Conservation (phyloP, 768 basidiomycete species). For the Neoboletus magnificus region DNA sequence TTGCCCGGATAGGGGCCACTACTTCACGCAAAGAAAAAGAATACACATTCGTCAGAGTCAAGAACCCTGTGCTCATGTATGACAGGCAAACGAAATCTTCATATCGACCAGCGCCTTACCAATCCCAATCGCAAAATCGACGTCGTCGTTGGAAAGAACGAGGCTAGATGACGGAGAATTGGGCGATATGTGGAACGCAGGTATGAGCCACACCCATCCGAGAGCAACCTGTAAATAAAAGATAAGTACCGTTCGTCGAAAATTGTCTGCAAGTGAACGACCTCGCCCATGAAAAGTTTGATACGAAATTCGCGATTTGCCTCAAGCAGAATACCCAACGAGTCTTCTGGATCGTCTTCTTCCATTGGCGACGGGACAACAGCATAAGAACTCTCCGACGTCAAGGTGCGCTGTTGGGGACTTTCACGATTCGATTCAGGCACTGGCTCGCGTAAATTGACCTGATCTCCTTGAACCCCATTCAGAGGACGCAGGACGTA, state of each 20-base stretch:
- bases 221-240: conserved; percentile 54
- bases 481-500: conserved; percentile 42
- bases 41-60: background rate
- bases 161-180: conserved; percentile 38
- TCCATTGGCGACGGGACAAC: background rate
- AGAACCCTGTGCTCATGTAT: background rate
- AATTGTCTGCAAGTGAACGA: conserved; percentile 24
- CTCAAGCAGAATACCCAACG: conserved; percentile 56
- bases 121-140: conserved; percentile 77
- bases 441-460: conserved; percentile 30
- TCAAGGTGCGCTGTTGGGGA: background rate
- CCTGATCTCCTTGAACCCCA: conserved; percentile 38
- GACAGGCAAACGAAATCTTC: conserved; percentile 58
- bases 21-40: background rate
- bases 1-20: no score
- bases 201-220: conserved; percentile 87
- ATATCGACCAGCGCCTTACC: conserved; percentile 67
- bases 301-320: conserved; percentile 64
- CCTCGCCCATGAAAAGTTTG: conserved; percentile 73
- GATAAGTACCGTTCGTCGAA: background rate
- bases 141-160: conserved; percentile 53
- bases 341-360: conserved; percentile 16
- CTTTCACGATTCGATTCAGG: background rate
- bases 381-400: conserved; percentile 1
- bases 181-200: conserved; percentile 73